A percentile compares a stretch with the other conserved stretches of the same genome.
Evolutionary conservation across 495 filamentous ascomycete genomes (phyloP).

Genomic region (Trichoderma virens): DNA sequence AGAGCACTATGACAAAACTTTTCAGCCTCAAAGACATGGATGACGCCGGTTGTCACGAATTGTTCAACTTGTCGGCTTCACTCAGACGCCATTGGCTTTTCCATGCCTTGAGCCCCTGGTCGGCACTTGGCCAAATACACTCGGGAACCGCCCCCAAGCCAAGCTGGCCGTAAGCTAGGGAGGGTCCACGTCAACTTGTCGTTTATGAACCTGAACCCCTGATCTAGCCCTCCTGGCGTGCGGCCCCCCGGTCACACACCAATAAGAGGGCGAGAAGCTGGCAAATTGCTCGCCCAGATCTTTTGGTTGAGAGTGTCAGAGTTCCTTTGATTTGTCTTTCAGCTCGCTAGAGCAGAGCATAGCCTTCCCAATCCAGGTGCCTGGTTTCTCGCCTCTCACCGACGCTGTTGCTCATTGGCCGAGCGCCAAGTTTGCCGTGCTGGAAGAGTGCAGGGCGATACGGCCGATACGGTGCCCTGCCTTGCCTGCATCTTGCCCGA

Average conservation of each 20-base stretch:
- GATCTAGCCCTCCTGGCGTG: background rate
- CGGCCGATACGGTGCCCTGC: background rate
- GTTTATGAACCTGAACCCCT: conserved; percentile 3
- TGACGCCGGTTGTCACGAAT: background rate
- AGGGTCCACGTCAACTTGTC: conserved; percentile 4
- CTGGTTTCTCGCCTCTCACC: background rate
- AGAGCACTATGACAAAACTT: too few relatives aligned
- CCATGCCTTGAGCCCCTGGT: background rate
- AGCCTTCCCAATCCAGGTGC: background rate
- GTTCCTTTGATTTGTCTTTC: background rate
- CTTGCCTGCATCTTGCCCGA: background rate
- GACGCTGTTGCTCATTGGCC: background rate
- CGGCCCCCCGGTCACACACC: background rate
- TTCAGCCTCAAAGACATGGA: too few relatives aligned
- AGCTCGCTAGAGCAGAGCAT: conserved; percentile 2
- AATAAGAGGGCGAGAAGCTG: background rate
- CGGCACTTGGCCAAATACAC: background rate
- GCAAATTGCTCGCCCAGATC: background rate
- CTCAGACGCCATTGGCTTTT: background rate
- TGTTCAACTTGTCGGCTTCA: background rate
- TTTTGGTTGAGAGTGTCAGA: background rate
- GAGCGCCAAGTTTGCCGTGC: background rate
- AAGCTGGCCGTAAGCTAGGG: background rate
- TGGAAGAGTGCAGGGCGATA: background rate
- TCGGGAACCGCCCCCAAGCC: background rate